Evolutionary conservation across 1,284 basidiomycete species (phyloP).

Genomic region (Naganishia liquefaciens): DNA sequence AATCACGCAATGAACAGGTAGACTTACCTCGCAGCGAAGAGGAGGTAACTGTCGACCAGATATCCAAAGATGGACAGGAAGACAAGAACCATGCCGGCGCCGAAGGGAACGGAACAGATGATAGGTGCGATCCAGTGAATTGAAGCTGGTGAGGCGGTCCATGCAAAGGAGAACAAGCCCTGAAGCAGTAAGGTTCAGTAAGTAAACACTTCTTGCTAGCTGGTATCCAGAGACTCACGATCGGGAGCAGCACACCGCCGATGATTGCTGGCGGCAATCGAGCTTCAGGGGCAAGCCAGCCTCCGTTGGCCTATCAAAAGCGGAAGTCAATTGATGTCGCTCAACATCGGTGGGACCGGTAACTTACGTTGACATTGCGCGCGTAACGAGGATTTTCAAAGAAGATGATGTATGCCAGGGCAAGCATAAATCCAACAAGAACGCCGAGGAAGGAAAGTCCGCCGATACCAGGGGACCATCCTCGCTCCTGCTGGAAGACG

Average conservation of each 20-base stretch:
- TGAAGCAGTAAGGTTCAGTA: neutral
- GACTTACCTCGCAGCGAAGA: constrained; percentile 59
- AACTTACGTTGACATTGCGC: constrained; percentile 26
- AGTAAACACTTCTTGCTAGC: too few relatives aligned
- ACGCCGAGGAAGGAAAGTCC: constrained; percentile 69
- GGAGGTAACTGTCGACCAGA: constrained; percentile 66
- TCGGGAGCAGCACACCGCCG: constrained; percentile 62
- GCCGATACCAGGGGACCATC: constrained; percentile 56
- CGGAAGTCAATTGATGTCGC: neutral
- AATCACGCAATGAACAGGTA: neutral
- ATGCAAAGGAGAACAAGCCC: constrained; percentile 47
- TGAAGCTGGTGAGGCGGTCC: constrained; percentile 60
- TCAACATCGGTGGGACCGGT: neutral
- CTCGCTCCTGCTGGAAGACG: constrained; percentile 45
- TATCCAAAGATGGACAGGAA: constrained; percentile 53
- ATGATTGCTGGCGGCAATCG: constrained; percentile 63
- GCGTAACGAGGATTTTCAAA: constrained; percentile 41
- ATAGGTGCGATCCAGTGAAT: constrained; percentile 67
- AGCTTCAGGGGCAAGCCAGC: constrained; percentile 52
- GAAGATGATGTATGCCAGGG: constrained; percentile 60
- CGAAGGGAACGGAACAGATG: constrained; percentile 65
- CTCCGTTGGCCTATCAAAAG: constrained; percentile 1
- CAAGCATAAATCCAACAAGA: constrained; percentile 61
- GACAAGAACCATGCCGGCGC: constrained; percentile 47
- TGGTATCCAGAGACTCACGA: constrained; percentile 49